Evolutionary conservation across 306 rosid species (phyloP).

Genomic region (Begonia loranthoides): DNA sequence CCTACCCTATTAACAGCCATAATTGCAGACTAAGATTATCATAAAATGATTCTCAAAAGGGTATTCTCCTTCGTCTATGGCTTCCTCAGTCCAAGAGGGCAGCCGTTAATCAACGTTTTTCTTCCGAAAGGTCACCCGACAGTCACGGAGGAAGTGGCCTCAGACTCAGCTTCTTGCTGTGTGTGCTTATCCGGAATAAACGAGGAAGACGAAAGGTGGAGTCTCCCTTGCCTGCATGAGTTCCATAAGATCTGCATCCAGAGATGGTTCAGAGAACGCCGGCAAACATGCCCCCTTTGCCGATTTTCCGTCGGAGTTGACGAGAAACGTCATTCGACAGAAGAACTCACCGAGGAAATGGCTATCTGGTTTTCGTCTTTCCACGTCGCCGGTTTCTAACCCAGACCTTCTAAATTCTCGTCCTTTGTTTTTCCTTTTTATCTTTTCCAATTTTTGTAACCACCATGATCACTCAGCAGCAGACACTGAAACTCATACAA

Average conservation of each 20-base stretch:
- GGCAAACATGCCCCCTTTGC: slow-evolving; percentile 68
- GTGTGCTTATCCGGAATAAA: slow-evolving; percentile 61
- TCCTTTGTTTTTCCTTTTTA: no score
- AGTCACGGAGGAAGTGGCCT: slow-evolving; percentile 9
- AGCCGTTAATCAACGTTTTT: slow-evolving; percentile 17
- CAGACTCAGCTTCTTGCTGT: slow-evolving; percentile 31
- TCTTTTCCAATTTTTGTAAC: no score
- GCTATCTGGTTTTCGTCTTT: slow-evolving; percentile 82
- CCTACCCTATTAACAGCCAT: no score
- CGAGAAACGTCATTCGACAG: slow-evolving; percentile 15
- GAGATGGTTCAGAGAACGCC: slow-evolving; percentile 58
- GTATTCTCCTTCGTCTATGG: slow-evolving; percentile 28
- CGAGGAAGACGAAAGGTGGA: slow-evolving; percentile 30
- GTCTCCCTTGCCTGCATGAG: slow-evolving; percentile 71
- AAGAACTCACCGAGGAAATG: slow-evolving; percentile 71
- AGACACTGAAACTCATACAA: no score
- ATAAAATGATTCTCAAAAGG: slow-evolving; percentile 31
- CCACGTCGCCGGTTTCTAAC: slow-evolving; percentile 59
- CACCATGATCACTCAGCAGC: no score
- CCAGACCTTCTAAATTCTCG: no score
- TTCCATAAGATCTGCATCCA: slow-evolving; percentile 72
- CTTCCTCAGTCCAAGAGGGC: slow-evolving; percentile 23
- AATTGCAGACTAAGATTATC: no score
- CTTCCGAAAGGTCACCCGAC: slow-evolving; percentile 4
- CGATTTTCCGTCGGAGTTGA: slow-evolving; percentile 51